Conservation (phyloP, 148 eudicot species). For the Fagopyrum homotropicum region DNA sequence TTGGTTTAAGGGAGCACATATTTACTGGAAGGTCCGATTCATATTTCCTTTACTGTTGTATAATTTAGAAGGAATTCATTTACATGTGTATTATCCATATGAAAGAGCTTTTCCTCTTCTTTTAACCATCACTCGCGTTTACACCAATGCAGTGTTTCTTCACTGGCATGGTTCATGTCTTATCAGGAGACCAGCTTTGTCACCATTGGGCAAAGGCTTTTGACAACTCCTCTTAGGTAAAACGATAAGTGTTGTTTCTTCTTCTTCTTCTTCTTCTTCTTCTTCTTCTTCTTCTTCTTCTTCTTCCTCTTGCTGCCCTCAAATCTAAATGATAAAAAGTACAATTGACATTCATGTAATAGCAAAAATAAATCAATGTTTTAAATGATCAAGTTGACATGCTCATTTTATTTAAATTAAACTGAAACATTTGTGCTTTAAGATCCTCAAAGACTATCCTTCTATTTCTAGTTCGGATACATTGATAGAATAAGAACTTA, state of each 20-base stretch:
- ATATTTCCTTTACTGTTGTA: background rate
- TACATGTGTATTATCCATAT: no score
- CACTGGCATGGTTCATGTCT: constrained; percentile 98
- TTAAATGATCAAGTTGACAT: background rate
- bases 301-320: no score
- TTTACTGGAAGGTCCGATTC: constrained; percentile 89
- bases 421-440: no score
- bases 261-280: no score
- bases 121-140: background rate
- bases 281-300: no score
- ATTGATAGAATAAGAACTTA: no score
- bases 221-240: constrained; percentile 94
- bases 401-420: background rate
- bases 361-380: background rate
- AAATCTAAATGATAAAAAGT: no score
- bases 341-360: no score
- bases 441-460: no score
- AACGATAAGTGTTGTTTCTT: background rate
- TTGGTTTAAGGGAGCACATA: constrained; percentile 93
- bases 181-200: constrained; percentile 96
- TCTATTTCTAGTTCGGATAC: no score
- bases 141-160: constrained; percentile 70
- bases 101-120: background rate
- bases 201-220: constrained; percentile 92
- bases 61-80: no score